Evolutionary conservation across 164 flowering plant genomes (phyloP).

Genomic region (Liquidambar formosana): DNA sequence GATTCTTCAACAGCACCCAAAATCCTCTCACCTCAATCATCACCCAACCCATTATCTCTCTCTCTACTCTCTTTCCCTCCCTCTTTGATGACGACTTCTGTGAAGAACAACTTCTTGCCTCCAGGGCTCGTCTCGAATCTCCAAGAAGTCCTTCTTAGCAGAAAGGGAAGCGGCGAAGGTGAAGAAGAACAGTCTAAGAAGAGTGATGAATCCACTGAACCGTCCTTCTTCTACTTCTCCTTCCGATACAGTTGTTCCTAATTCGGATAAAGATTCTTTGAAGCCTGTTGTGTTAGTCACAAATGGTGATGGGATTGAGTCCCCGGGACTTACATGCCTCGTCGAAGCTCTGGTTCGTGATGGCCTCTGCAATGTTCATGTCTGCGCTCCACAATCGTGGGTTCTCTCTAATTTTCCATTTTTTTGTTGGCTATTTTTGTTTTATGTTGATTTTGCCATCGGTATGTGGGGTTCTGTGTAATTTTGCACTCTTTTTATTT

Average conservation of each 20-base stretch:
- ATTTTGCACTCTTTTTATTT: conserved; percentile 3
- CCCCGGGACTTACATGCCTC: conserved; percentile 69
- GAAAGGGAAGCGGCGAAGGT: conserved; percentile 34
- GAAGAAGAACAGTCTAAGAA: conserved; percentile 20
- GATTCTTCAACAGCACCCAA: conserved; percentile 7
- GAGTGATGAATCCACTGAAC: conserved; percentile 24
- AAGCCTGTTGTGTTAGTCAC: conserved; percentile 82
- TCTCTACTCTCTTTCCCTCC: neutral
- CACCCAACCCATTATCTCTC: conserved; percentile 4
- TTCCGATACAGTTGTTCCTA: conserved; percentile 9
- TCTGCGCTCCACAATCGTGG: conserved; percentile 93
- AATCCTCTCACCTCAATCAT: neutral
- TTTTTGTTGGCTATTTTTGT: neutral
- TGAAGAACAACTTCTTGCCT: conserved; percentile 67
- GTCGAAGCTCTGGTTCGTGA: conserved; percentile 72
- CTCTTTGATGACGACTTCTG: conserved; percentile 41
- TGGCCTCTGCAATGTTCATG: conserved; percentile 71
- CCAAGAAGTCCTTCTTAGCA: conserved; percentile 54
- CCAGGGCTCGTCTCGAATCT: conserved; percentile 84
- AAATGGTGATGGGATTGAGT: conserved; percentile 85
- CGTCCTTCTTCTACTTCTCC: conserved; percentile 29
- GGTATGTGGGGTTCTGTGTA: too few species aligned
- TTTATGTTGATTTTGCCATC: conserved; percentile 5
- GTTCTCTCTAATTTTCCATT: conserved; percentile 16
- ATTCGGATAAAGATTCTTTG: conserved; percentile 21